Percentiles rank a stretch among this genome's conserved stretches.
Conservation (phyloP, 768 basidiomycete species). For the Lentinus tigrinus region DNA sequence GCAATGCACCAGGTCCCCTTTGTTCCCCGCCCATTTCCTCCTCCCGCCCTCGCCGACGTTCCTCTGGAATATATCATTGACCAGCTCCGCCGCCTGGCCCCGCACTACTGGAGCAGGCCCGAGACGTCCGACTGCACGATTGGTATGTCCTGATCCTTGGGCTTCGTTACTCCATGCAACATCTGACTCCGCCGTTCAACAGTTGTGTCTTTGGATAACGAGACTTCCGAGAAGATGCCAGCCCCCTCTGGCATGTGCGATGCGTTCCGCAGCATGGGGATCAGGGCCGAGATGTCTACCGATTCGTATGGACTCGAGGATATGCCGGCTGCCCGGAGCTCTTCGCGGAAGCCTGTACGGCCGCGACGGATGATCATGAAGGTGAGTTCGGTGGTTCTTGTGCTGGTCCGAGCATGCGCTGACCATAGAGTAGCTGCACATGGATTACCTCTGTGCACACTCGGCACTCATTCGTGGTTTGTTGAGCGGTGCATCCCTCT, state of each 20-base stretch:
- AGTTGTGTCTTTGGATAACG: slow-evolving; percentile 27
- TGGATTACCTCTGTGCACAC: slow-evolving; percentile 80
- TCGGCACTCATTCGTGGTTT: slow-evolving; percentile 71
- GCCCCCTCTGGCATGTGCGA: slow-evolving; percentile 15
- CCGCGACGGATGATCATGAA: slow-evolving; percentile 53
- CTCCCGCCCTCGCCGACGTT: slow-evolving; percentile 58
- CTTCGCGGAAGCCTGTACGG: slow-evolving; percentile 29
- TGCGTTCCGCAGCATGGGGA: slow-evolving; percentile 16
- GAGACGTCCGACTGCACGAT: slow-evolving; percentile 81
- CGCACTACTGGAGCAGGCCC: slow-evolving; percentile 70
- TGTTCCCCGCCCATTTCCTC: slow-evolving; percentile 60
- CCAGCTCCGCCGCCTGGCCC: slow-evolving; percentile 65
- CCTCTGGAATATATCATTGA: slow-evolving; percentile 73
- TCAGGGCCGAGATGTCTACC: slow-evolving; percentile 7
- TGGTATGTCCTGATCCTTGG: slow-evolving; percentile 37
- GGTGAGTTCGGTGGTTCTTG: slow-evolving; percentile 37
- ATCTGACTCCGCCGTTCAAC: neutral
- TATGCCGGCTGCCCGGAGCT: slow-evolving; percentile 29
- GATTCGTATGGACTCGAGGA: slow-evolving; percentile 14
- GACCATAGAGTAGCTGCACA: slow-evolving; percentile 56
- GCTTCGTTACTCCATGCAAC: neutral
- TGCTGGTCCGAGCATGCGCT: slow-evolving; percentile 3
- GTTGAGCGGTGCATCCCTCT: slow-evolving; percentile 63
- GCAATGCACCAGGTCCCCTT: slow-evolving; percentile 38
- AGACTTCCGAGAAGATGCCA: slow-evolving; percentile 13